Evolutionary conservation across 495 filamentous ascomycete species (phyloP).

Genomic region (Penicillium dipodomyicola): DNA sequence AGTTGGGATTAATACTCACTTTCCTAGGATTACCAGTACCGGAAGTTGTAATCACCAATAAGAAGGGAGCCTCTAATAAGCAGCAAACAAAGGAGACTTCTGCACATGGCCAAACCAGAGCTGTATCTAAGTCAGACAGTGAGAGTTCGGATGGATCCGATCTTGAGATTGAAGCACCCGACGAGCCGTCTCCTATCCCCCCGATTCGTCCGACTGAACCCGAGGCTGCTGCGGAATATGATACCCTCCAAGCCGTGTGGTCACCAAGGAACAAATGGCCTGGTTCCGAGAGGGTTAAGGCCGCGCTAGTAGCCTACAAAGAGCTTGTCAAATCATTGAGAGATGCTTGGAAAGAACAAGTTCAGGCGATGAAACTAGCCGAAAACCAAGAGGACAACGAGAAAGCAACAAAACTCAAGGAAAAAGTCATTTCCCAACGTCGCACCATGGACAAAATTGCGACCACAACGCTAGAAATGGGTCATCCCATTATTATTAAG

Average conservation of each 20-base stretch:
- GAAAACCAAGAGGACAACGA: constrained; percentile 50
- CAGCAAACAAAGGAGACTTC: constrained; percentile 29
- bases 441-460: constrained; percentile 60
- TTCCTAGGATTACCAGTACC: not conserved
- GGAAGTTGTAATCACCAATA: constrained; percentile 10
- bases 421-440: constrained; percentile 55
- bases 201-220: constrained; percentile 49
- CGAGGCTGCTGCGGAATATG: constrained; percentile 56
- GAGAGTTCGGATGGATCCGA: constrained; percentile 51
- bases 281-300: constrained; percentile 48
- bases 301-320: constrained; percentile 55
- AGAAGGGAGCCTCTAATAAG: constrained; percentile 14
- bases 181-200: constrained; percentile 56
- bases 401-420: constrained; percentile 39
- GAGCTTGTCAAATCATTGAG: constrained; percentile 61
- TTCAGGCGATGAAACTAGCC: constrained; percentile 55
- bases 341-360: constrained; percentile 61
- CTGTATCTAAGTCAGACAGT: constrained; percentile 42
- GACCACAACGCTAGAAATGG: constrained; percentile 55
- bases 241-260: constrained; percentile 65
- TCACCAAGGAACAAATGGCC: constrained; percentile 50
- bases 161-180: constrained; percentile 44
- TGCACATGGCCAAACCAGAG: constrained; percentile 25
- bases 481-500: constrained; percentile 63
- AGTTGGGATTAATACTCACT: not conserved